phyloP scores from a whole-genome alignment of 2,329 filamentous ascomycete species.

The Botrytis tulipae region DNA sequence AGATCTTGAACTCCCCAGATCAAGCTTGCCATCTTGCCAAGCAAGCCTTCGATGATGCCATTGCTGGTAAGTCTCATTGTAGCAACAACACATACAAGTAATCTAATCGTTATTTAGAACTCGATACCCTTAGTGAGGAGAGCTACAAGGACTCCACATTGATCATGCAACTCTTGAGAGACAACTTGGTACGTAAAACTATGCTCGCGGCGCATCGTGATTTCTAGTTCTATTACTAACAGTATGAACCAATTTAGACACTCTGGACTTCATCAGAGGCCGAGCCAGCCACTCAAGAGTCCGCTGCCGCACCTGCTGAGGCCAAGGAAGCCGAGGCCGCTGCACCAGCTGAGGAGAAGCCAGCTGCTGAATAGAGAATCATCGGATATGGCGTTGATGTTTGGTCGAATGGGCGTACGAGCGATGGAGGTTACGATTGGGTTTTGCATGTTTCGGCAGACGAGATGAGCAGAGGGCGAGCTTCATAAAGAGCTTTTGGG shows the following conservation, averaged over 20 bases:
- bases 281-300: conserved; percentile 67
- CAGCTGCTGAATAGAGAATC: conserved; percentile 38
- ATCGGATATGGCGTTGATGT: conserved; percentile 37
- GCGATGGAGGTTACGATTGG: conserved; percentile 33
- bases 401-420: conserved; percentile 36
- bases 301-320: conserved; percentile 54
- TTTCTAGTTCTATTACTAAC: conserved; percentile 12
- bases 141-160: conserved; percentile 98
- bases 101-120: conserved; percentile 50
- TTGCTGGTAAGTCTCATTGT: conserved; percentile 62
- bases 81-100: background rate
- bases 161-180: conserved; percentile 98
- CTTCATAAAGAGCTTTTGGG: conserved; percentile 33
- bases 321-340: conserved; percentile 52
- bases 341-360: conserved; percentile 43
- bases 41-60: conserved; percentile 99
- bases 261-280: conserved; percentile 99
- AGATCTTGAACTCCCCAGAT: conserved; percentile 97
- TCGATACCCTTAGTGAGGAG: conserved; percentile 96
- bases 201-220: background rate
- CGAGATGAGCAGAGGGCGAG: conserved; percentile 32
- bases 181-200: conserved; percentile 65
- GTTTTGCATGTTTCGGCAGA: conserved; percentile 37
- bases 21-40: conserved; percentile 97
- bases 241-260: conserved; percentile 57